Base-by-base conservation (phyloP, 768 basidiomycete species). In the Tylopilus rubrobrunneus region DNA sequence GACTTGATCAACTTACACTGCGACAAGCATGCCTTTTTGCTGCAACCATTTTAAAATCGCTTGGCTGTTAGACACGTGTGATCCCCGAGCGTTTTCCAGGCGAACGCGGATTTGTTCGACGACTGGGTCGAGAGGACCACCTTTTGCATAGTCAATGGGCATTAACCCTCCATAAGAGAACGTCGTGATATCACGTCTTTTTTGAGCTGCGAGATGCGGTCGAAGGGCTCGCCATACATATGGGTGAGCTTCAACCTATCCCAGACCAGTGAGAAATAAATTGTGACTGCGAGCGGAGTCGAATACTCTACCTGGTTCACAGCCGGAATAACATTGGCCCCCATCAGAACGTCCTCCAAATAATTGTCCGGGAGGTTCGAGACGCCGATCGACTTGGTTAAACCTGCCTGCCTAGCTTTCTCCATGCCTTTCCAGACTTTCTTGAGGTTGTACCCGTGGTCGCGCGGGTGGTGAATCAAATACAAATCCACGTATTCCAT, bases 391-490 rank as follows among this genome's bases (percentile, higher is more conserved):
- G 69, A 71, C 55, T 64, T 73, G 21, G 74, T 66, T 39, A 72
- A 57, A 9, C 76, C 75, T 9, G 68, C 76, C 21, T 62, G 62
- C 60, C 82, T 74, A 34, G 81, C 69, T 40, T 76, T 77, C 61
- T 87, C 85, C 78, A 88, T 78, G 6, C 71, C 79, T 45, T 74
- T 74, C 86, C 86, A 87, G 48, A 79, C 64, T 25, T 80, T 74
- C 52, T 72, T 71, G 49, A 86, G 67, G 48, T 68, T 76, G 21
- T 76, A 78, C 39, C 59, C 67, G 44, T 74, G 70, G 3, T 66
- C 53, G 5, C 53, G 59, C 5, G 82, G 71, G 41, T 58, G 62
- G 60, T 89, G 87, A 48, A 90, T 74, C 53, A 88, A 70, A 68
- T 81, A 87, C 52, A 86, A 66, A 62, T 87, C 85, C 10, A 87